Base-by-base conservation (phyloP, 306 rosid species). In the Chamaecrista fasciculata region DNA sequence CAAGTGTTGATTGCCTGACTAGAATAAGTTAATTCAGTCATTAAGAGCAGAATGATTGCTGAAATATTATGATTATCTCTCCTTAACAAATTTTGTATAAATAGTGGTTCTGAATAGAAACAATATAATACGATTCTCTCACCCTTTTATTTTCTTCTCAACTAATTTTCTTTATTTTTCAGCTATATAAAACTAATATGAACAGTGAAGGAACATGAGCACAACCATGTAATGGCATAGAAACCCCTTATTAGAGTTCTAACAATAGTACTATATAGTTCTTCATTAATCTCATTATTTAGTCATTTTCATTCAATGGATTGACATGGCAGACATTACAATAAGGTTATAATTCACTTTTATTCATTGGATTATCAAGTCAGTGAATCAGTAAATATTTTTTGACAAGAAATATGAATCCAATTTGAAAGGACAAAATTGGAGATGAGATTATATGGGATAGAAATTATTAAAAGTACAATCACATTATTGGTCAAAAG, bases 271-370 rank as follows among this genome's bases (percentile, higher is more conserved):
- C 66, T 50, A 19, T 21, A 66, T 33, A 46, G 50, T 39, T 14
- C 39, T 36, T 60, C 37, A 21, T 34, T 73, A 43, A 49, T 57
- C 28, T 26, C 44, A 69, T 62, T n/a, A n/a, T 19, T 15, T 36
- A 48, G 64, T 62, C 43, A 65, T 62, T 56, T 64, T 59, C 71
- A 51, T 60, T 60, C 29, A 51, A 52, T 63, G 61, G 59, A 43
- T 11, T 37, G 14, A 25, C 48, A 55, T 28, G 11, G 4, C 40
- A 34, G 40, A n/a, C n/a, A n/a, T n/a, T n/a, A n/a, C n/a, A n/a
- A n/a, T n/a, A n/a, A n/a, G n/a, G n/a, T n/a, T 62, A 28, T 15
- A 47, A 48, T 58, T 62, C 43, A 65, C 67, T 56, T 64, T 59
- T 67, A 51, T 60, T 60, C 29, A 51, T 46, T 63, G 61, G 59